phyloP scores from a whole-genome alignment of 768 basidiomycete species.

The Pleurotus sapidus region DNA sequence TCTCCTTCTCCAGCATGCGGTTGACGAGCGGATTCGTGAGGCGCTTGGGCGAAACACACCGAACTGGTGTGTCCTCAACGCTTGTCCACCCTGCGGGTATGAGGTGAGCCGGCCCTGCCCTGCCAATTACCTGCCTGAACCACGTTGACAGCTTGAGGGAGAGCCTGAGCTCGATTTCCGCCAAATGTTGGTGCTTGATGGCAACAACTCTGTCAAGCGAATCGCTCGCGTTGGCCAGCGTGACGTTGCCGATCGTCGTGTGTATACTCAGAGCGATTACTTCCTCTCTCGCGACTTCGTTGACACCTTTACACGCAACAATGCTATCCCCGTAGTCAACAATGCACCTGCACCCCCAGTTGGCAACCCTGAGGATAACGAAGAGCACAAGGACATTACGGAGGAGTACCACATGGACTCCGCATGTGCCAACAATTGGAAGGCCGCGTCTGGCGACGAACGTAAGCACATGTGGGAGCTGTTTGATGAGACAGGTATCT shows the following conservation, averaged over 20 bases:
- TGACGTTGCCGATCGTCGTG: background rate
- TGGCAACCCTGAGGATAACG: background rate
- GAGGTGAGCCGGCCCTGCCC: background rate
- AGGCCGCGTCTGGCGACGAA: background rate
- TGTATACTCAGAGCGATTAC: background rate
- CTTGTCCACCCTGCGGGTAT: slow-evolving; percentile 12
- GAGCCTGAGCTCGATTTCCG: slow-evolving; percentile 6
- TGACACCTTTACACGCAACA: slow-evolving; percentile 3
- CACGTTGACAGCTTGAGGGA: slow-evolving; percentile 5
- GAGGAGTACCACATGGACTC: background rate
- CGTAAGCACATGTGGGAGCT: background rate
- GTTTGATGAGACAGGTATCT: slow-evolving; percentile 10
- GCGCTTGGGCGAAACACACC: slow-evolving; percentile 8
- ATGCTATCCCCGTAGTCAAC: too few relatives aligned
- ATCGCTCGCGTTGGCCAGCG: background rate
- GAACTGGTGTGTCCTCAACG: slow-evolving; percentile 12
- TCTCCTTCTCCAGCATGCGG: background rate
- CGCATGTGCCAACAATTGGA: slow-evolving; percentile 6
- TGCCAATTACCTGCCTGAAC: background rate
- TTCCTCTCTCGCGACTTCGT: background rate
- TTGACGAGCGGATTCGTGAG: background rate
- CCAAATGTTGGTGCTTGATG: slow-evolving; percentile 12
- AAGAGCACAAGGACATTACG: background rate
- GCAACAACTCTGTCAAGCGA: slow-evolving; percentile 14
- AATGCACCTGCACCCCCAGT: background rate